Evolutionary conservation across 176 grass and related monocot species (phyloP).

Genomic region (Stipa capillata): DNA sequence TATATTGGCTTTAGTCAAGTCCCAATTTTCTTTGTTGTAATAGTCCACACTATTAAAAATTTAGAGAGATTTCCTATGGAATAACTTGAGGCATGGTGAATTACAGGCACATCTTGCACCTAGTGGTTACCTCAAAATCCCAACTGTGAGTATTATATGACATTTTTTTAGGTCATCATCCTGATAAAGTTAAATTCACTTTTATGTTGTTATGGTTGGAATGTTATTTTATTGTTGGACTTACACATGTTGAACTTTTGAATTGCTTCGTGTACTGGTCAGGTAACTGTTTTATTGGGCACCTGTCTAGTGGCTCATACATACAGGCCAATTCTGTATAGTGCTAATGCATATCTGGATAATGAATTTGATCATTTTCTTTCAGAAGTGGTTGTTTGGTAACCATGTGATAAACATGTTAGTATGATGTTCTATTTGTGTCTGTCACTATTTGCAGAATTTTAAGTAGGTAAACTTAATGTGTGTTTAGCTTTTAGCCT

Average conservation of each 20-base stretch:
- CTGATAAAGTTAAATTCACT: background rate
- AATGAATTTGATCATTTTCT: background rate
- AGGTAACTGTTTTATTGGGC: background rate
- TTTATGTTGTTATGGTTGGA: background rate
- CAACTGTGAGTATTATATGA: constrained; percentile 58
- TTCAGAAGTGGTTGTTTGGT: background rate
- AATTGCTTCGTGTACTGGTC: background rate
- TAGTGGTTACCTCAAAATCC: constrained; percentile 84
- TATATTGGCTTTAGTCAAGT: background rate
- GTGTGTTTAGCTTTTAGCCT: background rate
- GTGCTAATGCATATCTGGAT: background rate
- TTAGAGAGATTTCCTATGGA: background rate
- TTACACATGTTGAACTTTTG: background rate
- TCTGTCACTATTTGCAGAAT: background rate
- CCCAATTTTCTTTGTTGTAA: background rate
- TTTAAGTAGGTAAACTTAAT: background rate
- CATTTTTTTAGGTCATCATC: background rate
- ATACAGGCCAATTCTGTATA: no score
- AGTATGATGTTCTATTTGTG: background rate
- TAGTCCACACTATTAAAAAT: background rate
- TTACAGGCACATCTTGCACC: constrained; percentile 74
- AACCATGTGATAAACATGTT: constrained; percentile 1
- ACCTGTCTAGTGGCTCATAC: no score
- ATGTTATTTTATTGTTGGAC: background rate
- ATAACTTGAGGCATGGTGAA: constrained; percentile 30